Evolutionary conservation across 139 green algal genomes (phyloP), one percentile per base, ranked within the genome.

Genomic region (Chlamydomonas sphaeroides): DNA sequence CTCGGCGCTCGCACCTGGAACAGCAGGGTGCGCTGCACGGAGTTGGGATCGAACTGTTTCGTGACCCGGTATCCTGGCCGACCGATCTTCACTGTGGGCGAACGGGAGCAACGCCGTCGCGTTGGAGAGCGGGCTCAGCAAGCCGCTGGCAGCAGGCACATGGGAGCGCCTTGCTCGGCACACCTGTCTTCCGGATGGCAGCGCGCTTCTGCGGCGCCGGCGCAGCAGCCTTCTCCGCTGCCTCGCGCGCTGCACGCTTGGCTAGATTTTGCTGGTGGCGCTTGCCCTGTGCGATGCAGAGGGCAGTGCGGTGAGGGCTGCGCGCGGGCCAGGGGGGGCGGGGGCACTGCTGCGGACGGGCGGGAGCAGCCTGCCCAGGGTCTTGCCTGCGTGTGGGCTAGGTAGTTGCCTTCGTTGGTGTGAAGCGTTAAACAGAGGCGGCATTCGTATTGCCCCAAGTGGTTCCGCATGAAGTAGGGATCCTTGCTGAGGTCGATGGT

Each of bases 381-480:
- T n/a, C n/a, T n/a, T n/a, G n/a, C 92, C 87, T 99, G 97, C 5
- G 97, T 99, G 88, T 99, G 97, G 14, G 97, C 97, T 32, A 99
- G 88, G 80, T 99, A 99, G 91, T 99, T 99, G 39, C 97, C 97
- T 84, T 99, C 97, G 73, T 99, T 99, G 66, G 91, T 97, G 90
- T 99, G 97, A n/a, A 99, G 87, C 32, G 97, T 99, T 32, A 99
- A 86, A 74, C 97, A 99, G 20, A 99, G 90, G 36, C 96, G 94
- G 90, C 97, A 99, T 85, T 99, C 97, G 79, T 66, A 84, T 73
- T 95, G 94, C 15, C 97, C 97, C 62, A 99, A 71, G 78, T 99
- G 97, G 74, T 99, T 99, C 63, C 95, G 92, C 95, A 99, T 98
- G 78, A 98, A 99, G 83, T 99, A 99, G 0, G 97, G 97, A 82